phyloP scores from a whole-genome alignment of 2,329 filamentous ascomycete species.

The Sphaerostilbella broomeana region DNA sequence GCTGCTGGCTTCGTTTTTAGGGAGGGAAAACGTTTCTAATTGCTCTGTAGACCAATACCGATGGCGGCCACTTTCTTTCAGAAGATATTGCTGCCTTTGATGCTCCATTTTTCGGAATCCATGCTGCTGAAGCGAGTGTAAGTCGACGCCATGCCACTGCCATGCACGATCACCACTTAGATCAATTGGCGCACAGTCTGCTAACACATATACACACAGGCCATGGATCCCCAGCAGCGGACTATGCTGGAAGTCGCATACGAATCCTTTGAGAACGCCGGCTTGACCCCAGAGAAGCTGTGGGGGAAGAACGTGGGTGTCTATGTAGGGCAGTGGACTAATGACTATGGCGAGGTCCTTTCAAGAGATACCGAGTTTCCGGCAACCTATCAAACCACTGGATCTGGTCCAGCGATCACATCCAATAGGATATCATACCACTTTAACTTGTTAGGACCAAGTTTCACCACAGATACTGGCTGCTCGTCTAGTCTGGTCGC shows the following conservation, averaged over 20 bases:
- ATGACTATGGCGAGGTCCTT: slow-evolving; percentile 14
- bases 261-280: slow-evolving; percentile 32
- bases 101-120: slow-evolving; percentile 33
- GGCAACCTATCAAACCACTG: slow-evolving; percentile 14
- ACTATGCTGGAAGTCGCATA: slow-evolving; percentile 35
- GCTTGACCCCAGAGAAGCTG: slow-evolving; percentile 4
- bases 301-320: slow-evolving; percentile 9
- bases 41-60: no score
- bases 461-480: slow-evolving; percentile 28
- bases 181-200: no score
- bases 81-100: slow-evolving; percentile 29
- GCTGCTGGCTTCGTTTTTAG: no score
- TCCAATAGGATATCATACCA: slow-evolving; percentile 31
- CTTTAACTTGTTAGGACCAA: slow-evolving; percentile 32
- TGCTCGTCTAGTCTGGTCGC: slow-evolving; percentile 30
- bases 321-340: slow-evolving; percentile 9
- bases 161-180: no score
- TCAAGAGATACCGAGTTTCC: slow-evolving; percentile 12
- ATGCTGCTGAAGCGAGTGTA: slow-evolving; percentile 30
- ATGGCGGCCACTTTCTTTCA: slow-evolving; percentile 23
- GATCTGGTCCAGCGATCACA: slow-evolving; percentile 30
- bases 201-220: no score
- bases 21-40: no score
- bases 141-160: no score
- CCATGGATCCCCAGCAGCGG: slow-evolving; percentile 37